Evolutionary conservation across 2,329 filamentous ascomycete species (phyloP).

Genomic region (Sphaerulina musiva): DNA sequence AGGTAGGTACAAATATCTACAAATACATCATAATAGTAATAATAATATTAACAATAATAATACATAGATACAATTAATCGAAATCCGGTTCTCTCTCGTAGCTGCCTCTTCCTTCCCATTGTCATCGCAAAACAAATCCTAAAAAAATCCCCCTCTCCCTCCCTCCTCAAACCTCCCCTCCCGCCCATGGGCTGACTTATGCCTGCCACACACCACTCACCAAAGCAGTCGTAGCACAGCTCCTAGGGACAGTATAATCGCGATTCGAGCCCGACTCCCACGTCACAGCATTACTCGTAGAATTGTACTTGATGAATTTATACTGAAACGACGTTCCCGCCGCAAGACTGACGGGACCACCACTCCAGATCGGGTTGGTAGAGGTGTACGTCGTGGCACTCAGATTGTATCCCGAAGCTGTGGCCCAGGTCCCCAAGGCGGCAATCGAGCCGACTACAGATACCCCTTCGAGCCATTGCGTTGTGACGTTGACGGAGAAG

Average conservation of each 20-base stretch:
- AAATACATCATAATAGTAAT: too few species aligned
- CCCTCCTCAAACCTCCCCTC: too few species aligned
- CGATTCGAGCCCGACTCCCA: slow-evolving; percentile 58
- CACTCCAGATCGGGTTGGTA: slow-evolving; percentile 56
- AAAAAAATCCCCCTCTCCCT: too few species aligned
- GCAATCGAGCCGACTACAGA: slow-evolving; percentile 56
- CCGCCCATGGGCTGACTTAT: not conserved
- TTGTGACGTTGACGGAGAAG: slow-evolving; percentile 55
- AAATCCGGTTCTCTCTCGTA: too few species aligned
- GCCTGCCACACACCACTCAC: slow-evolving; percentile 36
- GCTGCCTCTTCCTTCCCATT: too few species aligned
- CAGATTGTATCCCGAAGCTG: slow-evolving; percentile 48
- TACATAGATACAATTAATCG: too few species aligned
- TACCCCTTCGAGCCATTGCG: slow-evolving; percentile 56
- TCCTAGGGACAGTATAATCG: slow-evolving; percentile 37
- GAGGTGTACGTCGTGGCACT: slow-evolving; percentile 54
- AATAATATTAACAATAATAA: too few species aligned
- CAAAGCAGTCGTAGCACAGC: slow-evolving; percentile 33
- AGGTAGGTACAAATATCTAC: too few species aligned
- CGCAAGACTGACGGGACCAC: slow-evolving; percentile 47
- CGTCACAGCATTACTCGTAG: slow-evolving; percentile 42
- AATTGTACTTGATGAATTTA: slow-evolving; percentile 59
- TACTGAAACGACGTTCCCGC: slow-evolving; percentile 48
- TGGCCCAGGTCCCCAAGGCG: slow-evolving; percentile 57
- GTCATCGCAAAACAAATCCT: too few species aligned